A percentile compares a stretch with the other conserved stretches of the same genome.
Evolutionary conservation across 306 rosid genomes (phyloP).

Genomic region (peach (Prunus persica)): Prunus_persica_NCBIv2 NC_034011.1:25420501-25421000

Average conservation of each 20-base stretch:
- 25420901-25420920: neutral
- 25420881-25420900: no score
- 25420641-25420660: conserved; percentile 27
- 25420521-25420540: neutral
- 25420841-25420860: neutral
- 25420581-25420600: conserved; percentile 2
- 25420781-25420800: neutral
- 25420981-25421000: neutral
- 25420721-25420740: neutral
- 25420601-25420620: conserved; percentile 7
- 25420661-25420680: neutral
- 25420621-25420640: conserved; percentile 19
- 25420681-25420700: neutral
- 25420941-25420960: neutral
- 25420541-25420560: neutral
- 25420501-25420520: neutral
- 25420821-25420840: neutral
- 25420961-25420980: neutral
- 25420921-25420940: neutral
- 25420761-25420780: no score
- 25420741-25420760: neutral
- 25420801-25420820: neutral
- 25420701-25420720: neutral
- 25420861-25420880: neutral
- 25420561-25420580: neutral